phyloP scores from a whole-genome alignment of 1,139 yeast genomes.

The Suhomyces ambrosiae region DNA sequence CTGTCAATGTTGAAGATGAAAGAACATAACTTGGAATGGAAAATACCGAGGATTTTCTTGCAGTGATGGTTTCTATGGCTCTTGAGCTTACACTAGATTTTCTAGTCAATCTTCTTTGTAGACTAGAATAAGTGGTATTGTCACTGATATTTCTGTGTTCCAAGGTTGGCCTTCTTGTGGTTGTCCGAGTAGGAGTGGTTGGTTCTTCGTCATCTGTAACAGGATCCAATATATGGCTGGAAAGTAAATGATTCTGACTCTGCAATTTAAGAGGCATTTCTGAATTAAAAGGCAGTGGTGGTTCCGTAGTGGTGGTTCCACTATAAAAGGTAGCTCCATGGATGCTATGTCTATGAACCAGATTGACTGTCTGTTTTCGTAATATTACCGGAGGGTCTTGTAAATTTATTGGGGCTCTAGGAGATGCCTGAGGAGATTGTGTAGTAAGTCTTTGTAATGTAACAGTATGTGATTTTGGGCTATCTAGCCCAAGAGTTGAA shows the following conservation, averaged over 20 bases:
- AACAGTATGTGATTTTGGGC: neutral
- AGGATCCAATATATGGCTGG: constrained; percentile 2
- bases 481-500: neutral
- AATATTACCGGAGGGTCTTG: constrained; percentile 8
- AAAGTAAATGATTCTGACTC: neutral
- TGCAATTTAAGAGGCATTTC: neutral
- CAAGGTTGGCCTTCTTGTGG: neutral
- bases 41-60: constrained; percentile 2
- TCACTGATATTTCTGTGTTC: neutral
- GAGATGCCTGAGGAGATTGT: neutral
- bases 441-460: neutral
- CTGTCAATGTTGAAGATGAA: neutral
- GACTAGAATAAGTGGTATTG: neutral
- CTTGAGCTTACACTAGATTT: neutral
- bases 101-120: neutral
- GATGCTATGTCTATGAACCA: constrained; percentile 4
- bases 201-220: constrained; percentile 9
- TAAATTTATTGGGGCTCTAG: constrained; percentile 1
- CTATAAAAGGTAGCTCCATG: constrained; percentile 3
- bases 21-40: constrained; percentile 2
- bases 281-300: neutral
- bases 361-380: constrained; percentile 2
- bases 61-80: neutral
- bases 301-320: neutral
- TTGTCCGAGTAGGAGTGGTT: constrained; percentile 3